Evolutionary conservation across 1,284 basidiomycete genomes (phyloP), one percentile per base, ranked within the genome.

Genomic region (Prillingera fragicola): DNA sequence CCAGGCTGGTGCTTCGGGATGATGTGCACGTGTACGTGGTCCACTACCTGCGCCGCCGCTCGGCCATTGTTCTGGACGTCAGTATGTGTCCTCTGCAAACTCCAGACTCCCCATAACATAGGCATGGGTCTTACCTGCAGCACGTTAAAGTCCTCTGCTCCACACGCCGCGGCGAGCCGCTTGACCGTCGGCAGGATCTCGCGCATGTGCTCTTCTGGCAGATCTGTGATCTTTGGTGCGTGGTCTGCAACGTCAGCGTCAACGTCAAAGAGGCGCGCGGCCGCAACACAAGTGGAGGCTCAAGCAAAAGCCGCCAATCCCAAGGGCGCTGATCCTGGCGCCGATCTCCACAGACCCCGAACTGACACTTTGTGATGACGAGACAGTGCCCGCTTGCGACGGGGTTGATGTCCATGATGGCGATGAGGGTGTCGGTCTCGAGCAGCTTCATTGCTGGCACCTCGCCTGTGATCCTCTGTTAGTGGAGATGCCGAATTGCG

Each of bases 401-500:
- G 21, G 92, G 91, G 2, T 83, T 82, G 53, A 96, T 88, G 62
- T 95, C 91, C 58, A 92, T 80, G 73, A 92, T 91, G 0, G 89
- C 80, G 53, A 76, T 81, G 10, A 83, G 82, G 6, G 62, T 43
- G 13, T 83, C 80, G 1, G 85, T 89, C 67, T 91, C 88, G 29
- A 86, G 55, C 31, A 92, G 80, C 74, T 90, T 91, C 69, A 79
- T 81, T 71, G 15, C 10, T 13, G 34, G 25, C 19, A 21, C 38
- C 43, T 73, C 72, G 17, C 71, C 70, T 73, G 47, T 13, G 17
- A n/a, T n/a, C n/a, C n/a, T n/a, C n/a, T n/a, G n/a, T n/a, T n/a
- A n/a, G n/a, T n/a, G n/a, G n/a, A n/a, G n/a, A n/a, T n/a, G n/a
- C n/a, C n/a, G n/a, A n/a, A n/a, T n/a, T n/a, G n/a, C n/a, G n/a